Evolutionary conservation across 2,329 filamentous ascomycete species (phyloP).

Genomic region (Aphanoascus verrucosus): DNA sequence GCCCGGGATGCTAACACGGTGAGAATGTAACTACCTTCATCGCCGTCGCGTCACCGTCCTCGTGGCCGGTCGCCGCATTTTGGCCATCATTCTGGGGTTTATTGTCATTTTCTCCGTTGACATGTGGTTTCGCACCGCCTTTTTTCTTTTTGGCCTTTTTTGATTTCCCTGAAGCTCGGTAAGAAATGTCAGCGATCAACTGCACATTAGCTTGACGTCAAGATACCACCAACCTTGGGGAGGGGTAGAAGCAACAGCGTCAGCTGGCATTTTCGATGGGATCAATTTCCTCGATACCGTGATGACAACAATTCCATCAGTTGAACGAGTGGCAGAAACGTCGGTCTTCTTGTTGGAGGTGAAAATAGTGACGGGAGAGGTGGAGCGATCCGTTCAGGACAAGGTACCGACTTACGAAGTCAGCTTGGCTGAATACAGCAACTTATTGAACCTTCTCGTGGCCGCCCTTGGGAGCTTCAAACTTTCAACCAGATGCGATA

Average conservation of each 20-base stretch:
- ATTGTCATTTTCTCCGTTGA: conserved; percentile 28
- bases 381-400: neutral
- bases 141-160: conserved; percentile 52
- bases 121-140: conserved; percentile 36
- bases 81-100: conserved; percentile 16
- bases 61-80: conserved; percentile 21
- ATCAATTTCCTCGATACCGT: neutral
- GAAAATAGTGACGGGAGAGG: neutral
- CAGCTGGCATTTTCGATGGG: conserved; percentile 12
- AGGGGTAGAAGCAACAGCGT: conserved; percentile 9
- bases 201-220: neutral
- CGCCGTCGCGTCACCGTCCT: conserved; percentile 17
- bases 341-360: neutral
- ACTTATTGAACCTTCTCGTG: neutral
- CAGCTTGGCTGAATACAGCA: conserved; percentile 1
- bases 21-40: conserved; percentile 1
- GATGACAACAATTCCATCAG: neutral
- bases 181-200: neutral
- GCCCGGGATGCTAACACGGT: neutral
- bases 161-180: conserved; percentile 37
- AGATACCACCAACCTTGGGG: conserved; percentile 19
- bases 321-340: neutral
- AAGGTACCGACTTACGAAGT: conserved; percentile 1
- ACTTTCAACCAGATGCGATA: no score
- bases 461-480: no score